phyloP scores from a whole-genome alignment of 2,329 filamentous ascomycete genomes.

The Myriosclerotinia scirpicola region DNA sequence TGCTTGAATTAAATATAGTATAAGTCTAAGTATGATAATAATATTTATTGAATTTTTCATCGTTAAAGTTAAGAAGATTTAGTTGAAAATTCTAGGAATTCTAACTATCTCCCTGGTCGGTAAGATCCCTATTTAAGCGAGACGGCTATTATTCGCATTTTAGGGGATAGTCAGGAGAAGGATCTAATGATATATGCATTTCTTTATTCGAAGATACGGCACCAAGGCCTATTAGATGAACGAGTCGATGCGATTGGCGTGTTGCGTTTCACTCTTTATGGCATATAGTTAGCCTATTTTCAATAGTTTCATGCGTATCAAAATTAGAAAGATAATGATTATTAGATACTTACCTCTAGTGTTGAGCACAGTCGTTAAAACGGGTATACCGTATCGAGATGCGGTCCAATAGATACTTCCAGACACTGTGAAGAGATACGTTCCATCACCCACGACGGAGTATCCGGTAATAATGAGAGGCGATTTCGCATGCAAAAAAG shows the following conservation, averaged over 20 bases:
- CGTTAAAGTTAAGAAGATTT: too few species aligned
- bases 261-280: slow-evolving; percentile 1
- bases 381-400: slow-evolving; percentile 60
- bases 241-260: neutral
- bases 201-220: neutral
- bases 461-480: slow-evolving; percentile 73
- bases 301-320: neutral
- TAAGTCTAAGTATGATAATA: too few species aligned
- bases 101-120: too few species aligned
- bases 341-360: neutral
- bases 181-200: slow-evolving; percentile 8
- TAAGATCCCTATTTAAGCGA: neutral
- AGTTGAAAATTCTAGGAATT: too few species aligned
- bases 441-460: slow-evolving; percentile 64
- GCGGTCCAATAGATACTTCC: slow-evolving; percentile 66
- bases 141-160: neutral
- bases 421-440: slow-evolving; percentile 62
- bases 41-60: too few species aligned
- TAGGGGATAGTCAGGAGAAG: neutral
- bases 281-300: neutral
- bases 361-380: slow-evolving; percentile 58
- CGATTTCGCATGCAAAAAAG: slow-evolving; percentile 32
- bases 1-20: too few species aligned
- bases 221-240: neutral
- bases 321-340: neutral